These are phyloP conservation scores for Mycena vitilis DNA, from an alignment of 768 basidiomycete species.

Conservation along the genomic window DNA sequence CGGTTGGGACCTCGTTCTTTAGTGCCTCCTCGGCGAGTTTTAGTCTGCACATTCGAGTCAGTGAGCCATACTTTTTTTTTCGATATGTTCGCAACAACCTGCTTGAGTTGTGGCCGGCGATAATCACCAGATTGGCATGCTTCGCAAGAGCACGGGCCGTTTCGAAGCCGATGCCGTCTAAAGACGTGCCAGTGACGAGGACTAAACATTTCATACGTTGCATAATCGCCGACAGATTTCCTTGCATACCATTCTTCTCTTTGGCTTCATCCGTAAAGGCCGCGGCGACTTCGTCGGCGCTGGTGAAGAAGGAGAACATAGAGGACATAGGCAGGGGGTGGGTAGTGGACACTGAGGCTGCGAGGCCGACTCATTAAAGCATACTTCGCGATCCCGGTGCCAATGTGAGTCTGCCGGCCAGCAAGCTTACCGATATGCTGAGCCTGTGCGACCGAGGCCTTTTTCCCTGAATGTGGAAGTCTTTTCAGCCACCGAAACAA, in stretches of 20 bases:
- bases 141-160: constrained; percentile 4
- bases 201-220: too few relatives aligned
- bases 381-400: too few relatives aligned
- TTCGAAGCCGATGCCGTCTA: constrained; percentile 16
- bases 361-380: too few relatives aligned
- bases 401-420: too few relatives aligned
- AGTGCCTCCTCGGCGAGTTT: constrained; percentile 4
- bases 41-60: not conserved
- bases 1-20: too few relatives aligned
- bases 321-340: not conserved
- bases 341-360: too few relatives aligned
- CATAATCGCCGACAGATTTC: not conserved
- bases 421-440: too few relatives aligned
- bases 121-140: constrained; percentile 3
- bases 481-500: too few relatives aligned
- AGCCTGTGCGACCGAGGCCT: too few relatives aligned
- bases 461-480: too few relatives aligned
- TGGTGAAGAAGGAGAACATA: not conserved
- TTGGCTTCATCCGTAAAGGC: not conserved
- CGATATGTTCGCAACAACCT: not conserved
- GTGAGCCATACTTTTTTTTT: too few relatives aligned
- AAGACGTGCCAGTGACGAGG: constrained; percentile 9
- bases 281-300: constrained; percentile 1
- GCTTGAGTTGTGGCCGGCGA: not conserved
- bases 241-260: not conserved